Conservation (phyloP, 140 eudicot species). For the Flaveria floridana region DNA sequence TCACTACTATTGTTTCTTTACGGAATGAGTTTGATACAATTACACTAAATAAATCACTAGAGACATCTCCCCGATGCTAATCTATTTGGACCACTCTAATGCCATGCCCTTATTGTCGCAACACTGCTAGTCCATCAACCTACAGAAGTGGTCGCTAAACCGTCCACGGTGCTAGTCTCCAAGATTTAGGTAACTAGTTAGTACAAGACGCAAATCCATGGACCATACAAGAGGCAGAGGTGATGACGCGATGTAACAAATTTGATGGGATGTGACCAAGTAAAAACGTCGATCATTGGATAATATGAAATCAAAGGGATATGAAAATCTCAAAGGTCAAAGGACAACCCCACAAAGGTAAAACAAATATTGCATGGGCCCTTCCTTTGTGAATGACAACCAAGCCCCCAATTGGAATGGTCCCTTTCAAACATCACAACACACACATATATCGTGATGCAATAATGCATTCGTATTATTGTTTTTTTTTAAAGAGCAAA, state of each 20-base stretch:
- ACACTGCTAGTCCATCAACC: not conserved
- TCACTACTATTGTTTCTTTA: not conserved
- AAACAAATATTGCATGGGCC: constrained; percentile 36
- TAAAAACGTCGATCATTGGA: constrained; percentile 19
- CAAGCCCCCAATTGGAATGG: constrained; percentile 15
- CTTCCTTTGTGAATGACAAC: constrained; percentile 22
- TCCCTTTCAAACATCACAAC: constrained; percentile 21
- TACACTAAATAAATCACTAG: not conserved
- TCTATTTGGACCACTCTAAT: not conserved
- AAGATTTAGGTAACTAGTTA: not conserved
- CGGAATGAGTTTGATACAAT: not conserved
- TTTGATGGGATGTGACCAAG: constrained; percentile 36
- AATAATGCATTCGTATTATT: not conserved
- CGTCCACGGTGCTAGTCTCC: not conserved
- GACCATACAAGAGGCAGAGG: constrained; percentile 4
- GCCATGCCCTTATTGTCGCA: constrained; percentile 2
- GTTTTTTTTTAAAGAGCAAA: not conserved
- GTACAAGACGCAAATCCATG: constrained; percentile 6
- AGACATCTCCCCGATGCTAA: not conserved
- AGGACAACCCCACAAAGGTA: constrained; percentile 32
- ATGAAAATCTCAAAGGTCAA: constrained; percentile 34
- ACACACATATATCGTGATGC: constrained; percentile 11
- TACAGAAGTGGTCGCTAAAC: no score
- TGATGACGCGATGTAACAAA: constrained; percentile 24
- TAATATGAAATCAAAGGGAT: constrained; percentile 23